Evolutionary conservation across 73 alveolate species (phyloP), one percentile per base, ranked within the genome.

Genomic region (Stentor roeselii): DNA sequence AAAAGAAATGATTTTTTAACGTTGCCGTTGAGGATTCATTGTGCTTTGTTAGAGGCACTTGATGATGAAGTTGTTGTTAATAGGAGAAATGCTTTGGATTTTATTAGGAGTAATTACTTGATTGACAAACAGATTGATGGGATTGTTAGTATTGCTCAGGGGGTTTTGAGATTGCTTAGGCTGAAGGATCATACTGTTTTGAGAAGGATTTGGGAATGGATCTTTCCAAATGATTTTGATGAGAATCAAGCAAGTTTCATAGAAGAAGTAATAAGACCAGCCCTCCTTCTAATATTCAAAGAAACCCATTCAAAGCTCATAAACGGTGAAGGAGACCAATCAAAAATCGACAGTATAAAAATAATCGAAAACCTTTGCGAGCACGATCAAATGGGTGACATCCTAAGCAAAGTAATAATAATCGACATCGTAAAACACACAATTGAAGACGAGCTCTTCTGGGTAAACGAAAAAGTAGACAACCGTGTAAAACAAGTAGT

Each of bases 181-280:
- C 15, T 14, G 21, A 67, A 67, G 37, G 80, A 67, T 2, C 11
- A 21, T 40, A 67, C 50, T 34, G 42, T 67, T 67, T 27, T 67
- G 0, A n/a, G 80, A 2, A n/a, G 80, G 1, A 36, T 67, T 11
- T 67, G 80, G 80, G 80, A 67, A 34, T 67, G 80, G 80, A 40
- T 40, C 34, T 67, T 67, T 34, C 80, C 80, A 67, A 40, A 32
- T 0, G 80, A 67, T 1, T 67, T 67, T 34, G 41, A 67, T 34
- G 41, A 67, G 34, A 21, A n/a, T 32, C 80, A 67, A 67, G 34
- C 34, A 27, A 34, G 50, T 67, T 32, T 67, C 21, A 40, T 67
- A 14, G 11, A 11, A 67, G 37, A 67, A 67, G 34, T 2, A 0
- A 21, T 67, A 27, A 30, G 37, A 1, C 50, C 37, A 21, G 37